Base-by-base conservation (phyloP, 192 early-diverging fungal species). In the Coemansia sp. region DNA sequence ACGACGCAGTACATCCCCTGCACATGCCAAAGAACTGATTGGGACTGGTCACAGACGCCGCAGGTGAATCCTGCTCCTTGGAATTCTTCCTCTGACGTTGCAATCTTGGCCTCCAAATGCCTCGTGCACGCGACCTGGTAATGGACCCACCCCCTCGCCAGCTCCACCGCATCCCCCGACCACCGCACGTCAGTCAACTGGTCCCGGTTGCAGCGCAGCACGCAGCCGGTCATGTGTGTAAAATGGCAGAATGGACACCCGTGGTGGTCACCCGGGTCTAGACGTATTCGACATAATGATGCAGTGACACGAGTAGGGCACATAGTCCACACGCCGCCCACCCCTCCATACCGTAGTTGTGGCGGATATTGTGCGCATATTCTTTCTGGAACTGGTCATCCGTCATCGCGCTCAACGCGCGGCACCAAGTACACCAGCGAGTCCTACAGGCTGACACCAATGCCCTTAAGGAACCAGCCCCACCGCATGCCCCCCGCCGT, bases 321-420 rank as follows among this genome's bases (percentile, higher is more conserved):
- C 72, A 65, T 92, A 93, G 76, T 92, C 79, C 19, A 75, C 76
- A n/a, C n/a, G n/a, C 12, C 96, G 87, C 45, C 87, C n/a, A 89
- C 43, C 96, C 96, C 68, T 98, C 96, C 62, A 87, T 64, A 54
- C 96, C 96, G 70, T 98, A 98, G 77, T 92, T 93, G 83, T 95
- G 92, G 31, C 95, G 85, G 43, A 98, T 84, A 72, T 95, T 95
- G 76, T 98, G 97, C 5, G 94, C 84, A 52, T 98, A 94, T 48
- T 87, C 81, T 71, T 95, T 98, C 67, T 91, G 82, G 67, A 96
- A 98, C 70, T 94, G 81, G 56, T 94, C 93, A 58, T 92, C 94
- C 19, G 88, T 88, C 51, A 88, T 73, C 49, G 82, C 84, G 30
- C 81, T 56, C 70, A 98, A 97, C 1, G 92, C 89, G 27, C 71